A percentile compares a stretch with the other conserved stretches of the same genome.
These are phyloP conservation scores for Hymenotorrendiella dingleyae DNA, from an alignment of 2,329 filamentous ascomycete genomes.

Conservation along the genomic window DNA sequence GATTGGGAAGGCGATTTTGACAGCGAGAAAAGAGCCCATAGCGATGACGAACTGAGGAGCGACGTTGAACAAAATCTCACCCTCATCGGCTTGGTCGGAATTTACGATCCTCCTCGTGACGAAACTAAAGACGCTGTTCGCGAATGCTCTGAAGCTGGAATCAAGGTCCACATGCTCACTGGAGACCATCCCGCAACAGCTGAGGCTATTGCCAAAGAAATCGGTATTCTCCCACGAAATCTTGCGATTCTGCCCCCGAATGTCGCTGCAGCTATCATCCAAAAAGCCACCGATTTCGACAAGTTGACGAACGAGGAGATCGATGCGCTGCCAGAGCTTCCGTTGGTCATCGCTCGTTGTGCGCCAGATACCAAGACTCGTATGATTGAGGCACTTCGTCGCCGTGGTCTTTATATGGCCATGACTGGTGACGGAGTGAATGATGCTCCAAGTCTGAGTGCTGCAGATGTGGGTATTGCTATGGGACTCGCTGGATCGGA, in stretches of 20 bases:
- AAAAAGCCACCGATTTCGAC: constrained; percentile 46
- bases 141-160: constrained; percentile 61
- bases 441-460: constrained; percentile 47
- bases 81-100: constrained; percentile 49
- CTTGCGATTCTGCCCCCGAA: constrained; percentile 38
- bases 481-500: constrained; percentile 57
- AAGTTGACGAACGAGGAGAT: constrained; percentile 42
- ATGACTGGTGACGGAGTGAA: constrained; percentile 55
- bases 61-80: constrained; percentile 47
- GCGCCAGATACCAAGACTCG: constrained; percentile 47
- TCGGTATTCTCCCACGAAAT: constrained; percentile 45
- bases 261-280: constrained; percentile 43
- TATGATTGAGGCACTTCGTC: constrained; percentile 49
- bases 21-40: constrained; percentile 11
- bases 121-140: constrained; percentile 52
- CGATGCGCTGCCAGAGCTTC: constrained; percentile 42
- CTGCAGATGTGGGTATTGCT: constrained; percentile 51
- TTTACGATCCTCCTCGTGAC: constrained; percentile 53
- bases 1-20: constrained; percentile 20
- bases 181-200: constrained; percentile 50
- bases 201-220: constrained; percentile 49
- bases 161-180: constrained; percentile 74
- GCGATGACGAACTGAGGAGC: constrained; percentile 24
- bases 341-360: constrained; percentile 48
- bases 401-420: constrained; percentile 42